A percentile compares a stretch with the other conserved stretches of the same genome.
phyloP scores from a whole-genome alignment of 2,329 filamentous ascomycete genomes.

The Arthrobotrys musiformis region DNA sequence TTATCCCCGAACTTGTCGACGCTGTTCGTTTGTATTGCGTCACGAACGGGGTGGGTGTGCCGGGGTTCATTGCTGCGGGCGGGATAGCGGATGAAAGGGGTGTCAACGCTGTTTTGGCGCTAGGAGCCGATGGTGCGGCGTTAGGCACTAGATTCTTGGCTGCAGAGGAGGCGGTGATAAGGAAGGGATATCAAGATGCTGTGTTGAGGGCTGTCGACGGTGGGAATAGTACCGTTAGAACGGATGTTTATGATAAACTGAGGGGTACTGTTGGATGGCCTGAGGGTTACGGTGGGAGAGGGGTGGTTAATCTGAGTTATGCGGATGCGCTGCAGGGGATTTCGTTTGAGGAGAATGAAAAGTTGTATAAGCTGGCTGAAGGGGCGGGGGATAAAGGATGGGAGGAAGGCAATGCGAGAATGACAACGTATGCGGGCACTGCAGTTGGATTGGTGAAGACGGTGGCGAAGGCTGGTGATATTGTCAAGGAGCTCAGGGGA shows the following conservation, averaged over 20 bases:
- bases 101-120: conserved; percentile 61
- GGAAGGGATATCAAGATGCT: conserved; percentile 65
- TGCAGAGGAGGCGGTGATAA: conserved; percentile 64
- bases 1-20: conserved; percentile 62
- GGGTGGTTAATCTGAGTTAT: conserved; percentile 69
- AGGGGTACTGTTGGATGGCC: conserved; percentile 72
- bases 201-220: conserved; percentile 66
- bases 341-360: conserved; percentile 63
- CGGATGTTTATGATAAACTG: conserved; percentile 67
- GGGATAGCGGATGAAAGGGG: conserved; percentile 62
- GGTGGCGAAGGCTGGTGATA: conserved; percentile 66
- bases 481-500: conserved; percentile 66
- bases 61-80: conserved; percentile 60
- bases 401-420: conserved; percentile 60
- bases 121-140: conserved; percentile 64
- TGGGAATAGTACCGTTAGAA: conserved; percentile 66
- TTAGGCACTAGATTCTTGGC: conserved; percentile 68
- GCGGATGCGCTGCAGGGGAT: conserved; percentile 63
- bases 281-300: conserved; percentile 69
- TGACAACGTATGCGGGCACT: conserved; percentile 73
- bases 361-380: conserved; percentile 66
- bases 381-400: conserved; percentile 66
- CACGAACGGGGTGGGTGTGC: neutral
- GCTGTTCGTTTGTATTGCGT: conserved; percentile 51
- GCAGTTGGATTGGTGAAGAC: conserved; percentile 70